Percentiles rank a stretch among this genome's conserved stretches.
Evolutionary conservation across 257 asterid genomes (phyloP).

Genomic region (Solanum rostratum): DNA sequence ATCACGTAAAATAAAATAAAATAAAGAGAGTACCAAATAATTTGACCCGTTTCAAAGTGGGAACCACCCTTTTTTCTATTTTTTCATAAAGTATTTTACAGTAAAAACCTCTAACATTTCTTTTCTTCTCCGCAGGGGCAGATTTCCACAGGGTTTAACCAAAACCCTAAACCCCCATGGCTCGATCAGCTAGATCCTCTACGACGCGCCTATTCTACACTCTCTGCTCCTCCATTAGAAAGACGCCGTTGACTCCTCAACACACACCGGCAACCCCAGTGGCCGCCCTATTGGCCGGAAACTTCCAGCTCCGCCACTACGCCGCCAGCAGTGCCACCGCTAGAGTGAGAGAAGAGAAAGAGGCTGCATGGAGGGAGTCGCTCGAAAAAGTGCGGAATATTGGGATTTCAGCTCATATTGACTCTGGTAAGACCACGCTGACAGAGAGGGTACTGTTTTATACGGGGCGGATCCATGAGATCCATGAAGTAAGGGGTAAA

Average conservation of each 20-base stretch:
- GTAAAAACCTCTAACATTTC: background rate
- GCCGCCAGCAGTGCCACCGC: conserved; percentile 65
- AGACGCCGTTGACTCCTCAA: conserved; percentile 5
- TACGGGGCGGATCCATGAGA: conserved; percentile 96
- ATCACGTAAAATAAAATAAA: too few relatives aligned
- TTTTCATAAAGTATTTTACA: background rate
- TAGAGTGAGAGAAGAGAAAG: conserved; percentile 67
- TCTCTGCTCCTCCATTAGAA: conserved; percentile 17
- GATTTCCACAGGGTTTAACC: conserved; percentile 33
- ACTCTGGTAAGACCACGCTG: conserved; percentile 91
- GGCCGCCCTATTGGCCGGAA: conserved; percentile 45
- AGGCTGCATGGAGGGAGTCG: conserved; percentile 76
- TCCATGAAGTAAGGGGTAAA: conserved; percentile 92
- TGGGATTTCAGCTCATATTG: conserved; percentile 95
- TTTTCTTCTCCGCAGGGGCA: background rate
- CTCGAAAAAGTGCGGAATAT: conserved; percentile 70
- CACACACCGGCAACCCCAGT: conserved; percentile 20
- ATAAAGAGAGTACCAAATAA: too few relatives aligned
- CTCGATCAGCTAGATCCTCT: conserved; percentile 54
- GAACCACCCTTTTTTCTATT: background rate
- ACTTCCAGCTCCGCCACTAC: conserved; percentile 46
- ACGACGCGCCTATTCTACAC: conserved; percentile 59
- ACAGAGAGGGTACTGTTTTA: conserved; percentile 83
- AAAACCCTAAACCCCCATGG: conserved; percentile 40
- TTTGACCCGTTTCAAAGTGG: background rate